Evolutionary conservation across 257 asterid species (phyloP).

Genomic region (Fraxinus americana): DNA sequence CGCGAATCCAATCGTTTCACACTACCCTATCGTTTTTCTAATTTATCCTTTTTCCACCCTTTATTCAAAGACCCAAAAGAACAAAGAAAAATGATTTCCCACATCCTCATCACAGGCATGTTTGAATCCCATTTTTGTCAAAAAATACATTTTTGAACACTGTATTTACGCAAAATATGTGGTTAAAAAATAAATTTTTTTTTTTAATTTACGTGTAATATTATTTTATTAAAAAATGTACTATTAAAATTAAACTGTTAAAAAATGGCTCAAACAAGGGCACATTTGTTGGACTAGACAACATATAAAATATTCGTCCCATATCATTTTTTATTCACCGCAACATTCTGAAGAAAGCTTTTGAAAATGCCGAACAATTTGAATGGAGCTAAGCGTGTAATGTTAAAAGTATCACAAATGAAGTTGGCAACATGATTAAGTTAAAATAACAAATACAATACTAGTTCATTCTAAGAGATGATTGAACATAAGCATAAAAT

Average conservation of each 20-base stretch:
- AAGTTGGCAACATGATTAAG: background rate
- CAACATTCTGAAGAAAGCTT: background rate
- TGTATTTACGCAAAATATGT: too few species aligned
- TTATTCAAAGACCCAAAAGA: slow-evolving; percentile 1
- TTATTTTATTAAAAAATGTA: too few species aligned
- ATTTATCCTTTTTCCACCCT: background rate
- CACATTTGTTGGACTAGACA: background rate
- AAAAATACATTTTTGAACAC: too few species aligned
- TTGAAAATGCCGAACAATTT: background rate
- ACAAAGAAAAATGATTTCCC: background rate
- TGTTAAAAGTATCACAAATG: too few species aligned
- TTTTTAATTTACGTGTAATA: too few species aligned
- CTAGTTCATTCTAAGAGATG: background rate
- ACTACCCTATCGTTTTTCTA: background rate
- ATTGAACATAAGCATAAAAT: background rate
- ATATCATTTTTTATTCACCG: background rate
- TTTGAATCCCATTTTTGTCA: too few species aligned
- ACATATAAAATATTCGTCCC: background rate
- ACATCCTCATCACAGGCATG: background rate
- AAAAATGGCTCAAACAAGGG: too few species aligned
- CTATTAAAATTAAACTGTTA: too few species aligned
- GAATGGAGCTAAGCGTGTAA: background rate
- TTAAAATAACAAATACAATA: background rate
- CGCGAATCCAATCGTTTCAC: background rate
- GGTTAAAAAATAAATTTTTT: too few species aligned